Evolutionary conservation across 2,329 filamentous ascomycete species (phyloP).

Genomic region (Cladorrhinum sp.): DNA sequence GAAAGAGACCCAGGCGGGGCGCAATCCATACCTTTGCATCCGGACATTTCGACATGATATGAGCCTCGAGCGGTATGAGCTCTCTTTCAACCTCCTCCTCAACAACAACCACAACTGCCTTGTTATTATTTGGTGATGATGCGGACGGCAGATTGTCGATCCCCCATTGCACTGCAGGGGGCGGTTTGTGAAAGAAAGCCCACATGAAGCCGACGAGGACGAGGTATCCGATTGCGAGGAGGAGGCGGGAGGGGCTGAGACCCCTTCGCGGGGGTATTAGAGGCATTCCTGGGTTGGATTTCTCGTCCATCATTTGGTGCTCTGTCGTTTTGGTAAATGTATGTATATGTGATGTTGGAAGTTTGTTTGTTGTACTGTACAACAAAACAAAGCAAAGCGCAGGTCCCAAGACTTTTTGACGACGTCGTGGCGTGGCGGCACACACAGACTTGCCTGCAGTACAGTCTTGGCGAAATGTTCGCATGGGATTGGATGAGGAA

Average conservation of each 20-base stretch:
- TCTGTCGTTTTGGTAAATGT: not conserved
- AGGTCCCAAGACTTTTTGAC: not conserved
- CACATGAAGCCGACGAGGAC: conserved; percentile 10
- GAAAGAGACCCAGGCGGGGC: not conserved
- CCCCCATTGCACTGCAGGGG: no score
- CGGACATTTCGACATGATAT: conserved; percentile 97
- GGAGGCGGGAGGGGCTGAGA: conserved; percentile 14
- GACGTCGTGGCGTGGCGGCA: not conserved
- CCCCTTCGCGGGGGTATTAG: conserved; percentile 21
- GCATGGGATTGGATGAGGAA: not conserved
- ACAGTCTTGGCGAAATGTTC: not conserved
- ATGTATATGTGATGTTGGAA: no score
- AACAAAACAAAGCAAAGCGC: not conserved
- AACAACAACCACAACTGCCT: not conserved
- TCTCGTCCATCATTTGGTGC: conserved; percentile 20
- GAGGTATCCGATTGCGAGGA: conserved; percentile 13
- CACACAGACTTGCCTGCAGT: not conserved
- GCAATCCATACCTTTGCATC: conserved; percentile 62
- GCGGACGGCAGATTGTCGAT: no score
- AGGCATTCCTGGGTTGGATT: conserved; percentile 17
- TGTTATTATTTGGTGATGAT: not conserved
- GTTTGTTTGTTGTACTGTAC: no score
- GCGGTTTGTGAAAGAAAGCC: conserved; percentile 17
- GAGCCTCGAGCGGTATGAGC: conserved; percentile 76
- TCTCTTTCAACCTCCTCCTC: not conserved